Evolutionary conservation across 2,329 filamentous ascomycete species (phyloP), one percentile per base, ranked within the genome.

Genomic region (Aspergillus vadensis): DNA sequence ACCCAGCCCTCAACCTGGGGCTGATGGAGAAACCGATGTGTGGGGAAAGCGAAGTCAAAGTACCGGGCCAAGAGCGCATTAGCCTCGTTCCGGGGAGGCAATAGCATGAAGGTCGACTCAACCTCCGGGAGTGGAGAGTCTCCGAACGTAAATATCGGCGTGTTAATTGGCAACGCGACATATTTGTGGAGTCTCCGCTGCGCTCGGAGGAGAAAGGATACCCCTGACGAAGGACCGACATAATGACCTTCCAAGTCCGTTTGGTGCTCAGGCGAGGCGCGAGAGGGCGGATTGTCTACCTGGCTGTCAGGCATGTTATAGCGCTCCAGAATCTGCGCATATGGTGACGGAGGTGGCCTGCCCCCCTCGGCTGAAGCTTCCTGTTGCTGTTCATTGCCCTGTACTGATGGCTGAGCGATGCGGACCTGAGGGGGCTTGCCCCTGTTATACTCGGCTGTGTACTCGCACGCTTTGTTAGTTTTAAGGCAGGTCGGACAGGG

Each of bases 41-140:
- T 66, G 25, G 66, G 66, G 27, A 66, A 66, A 2, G 63, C 58
- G 49, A 68, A 68, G 15, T 65, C 66, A 27, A 68, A 66, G 19
- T 68, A 68, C 47, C 66, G 57, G 17, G 56, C 47, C 2, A 63
- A n/a, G 9, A 65, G 36, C 8, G 50, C 58, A 23, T 43, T 59
- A 5, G 61, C 63, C 12, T 65, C 61, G 1, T 50, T 41, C 19
- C 58, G 56, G n/a, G 38, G 57, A 3, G 63, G 61, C 5, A 65
- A 58, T 15, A 63, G 32, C 7, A 65, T 44, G 15, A 63, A 65
- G 21, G 61, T 59, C 9, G 61, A 51, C 14, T 65, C 63, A 4
- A 51, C 59, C 23, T 65, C 58, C 3, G 59, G 54, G 7, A 65
- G 36, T 7, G 61, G 61, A 2, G 61, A 59, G n/a, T 65, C 63